A percentile compares a stretch with the other conserved stretches of the same genome.
Conservation (phyloP, 1,139 yeast species). For the Yamadazyma atmosphaerica region DNA sequence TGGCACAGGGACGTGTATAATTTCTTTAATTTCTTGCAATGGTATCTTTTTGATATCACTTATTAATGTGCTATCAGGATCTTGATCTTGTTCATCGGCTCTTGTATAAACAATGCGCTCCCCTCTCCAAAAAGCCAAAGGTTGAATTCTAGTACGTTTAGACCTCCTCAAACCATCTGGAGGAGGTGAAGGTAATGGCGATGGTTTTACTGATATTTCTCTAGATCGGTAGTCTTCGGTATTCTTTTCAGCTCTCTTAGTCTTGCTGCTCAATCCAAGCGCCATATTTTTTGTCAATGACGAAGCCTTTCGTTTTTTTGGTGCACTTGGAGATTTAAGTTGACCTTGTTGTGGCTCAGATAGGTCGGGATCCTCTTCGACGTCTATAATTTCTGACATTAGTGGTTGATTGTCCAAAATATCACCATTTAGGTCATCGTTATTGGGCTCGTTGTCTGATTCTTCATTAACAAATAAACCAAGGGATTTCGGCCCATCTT, state of each 20-base stretch:
- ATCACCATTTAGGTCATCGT: slow-evolving; percentile 10
- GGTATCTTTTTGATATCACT: slow-evolving; percentile 41
- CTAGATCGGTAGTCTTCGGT: slow-evolving; percentile 4
- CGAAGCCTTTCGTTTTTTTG: slow-evolving; percentile 1
- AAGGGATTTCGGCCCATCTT: slow-evolving; percentile 7
- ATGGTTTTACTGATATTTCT: slow-evolving; percentile 21
- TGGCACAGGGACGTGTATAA: slow-evolving; percentile 49
- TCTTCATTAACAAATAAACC: slow-evolving; percentile 7
- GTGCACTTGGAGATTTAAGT: neutral
- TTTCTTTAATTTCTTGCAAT: slow-evolving; percentile 60
- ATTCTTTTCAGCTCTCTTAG: slow-evolving; percentile 8
- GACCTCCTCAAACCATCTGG: slow-evolving; percentile 54
- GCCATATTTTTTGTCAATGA: slow-evolving; percentile 46
- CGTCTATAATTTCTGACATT: neutral
- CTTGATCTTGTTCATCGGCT: slow-evolving; percentile 40
- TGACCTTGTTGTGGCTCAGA: slow-evolving; percentile 2
- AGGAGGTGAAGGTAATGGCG: slow-evolving; percentile 47
- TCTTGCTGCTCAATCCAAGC: slow-evolving; percentile 24
- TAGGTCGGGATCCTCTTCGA: neutral
- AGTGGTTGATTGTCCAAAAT: slow-evolving; percentile 8
- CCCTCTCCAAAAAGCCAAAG: slow-evolving; percentile 84
- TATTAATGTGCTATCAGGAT: slow-evolving; percentile 37
- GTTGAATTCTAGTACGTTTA: slow-evolving; percentile 63
- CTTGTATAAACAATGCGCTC: slow-evolving; percentile 69
- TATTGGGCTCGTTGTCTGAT: slow-evolving; percentile 9